Base-by-base conservation (phyloP, 768 basidiomycete species). In the Kwoniella europaea region DNA sequence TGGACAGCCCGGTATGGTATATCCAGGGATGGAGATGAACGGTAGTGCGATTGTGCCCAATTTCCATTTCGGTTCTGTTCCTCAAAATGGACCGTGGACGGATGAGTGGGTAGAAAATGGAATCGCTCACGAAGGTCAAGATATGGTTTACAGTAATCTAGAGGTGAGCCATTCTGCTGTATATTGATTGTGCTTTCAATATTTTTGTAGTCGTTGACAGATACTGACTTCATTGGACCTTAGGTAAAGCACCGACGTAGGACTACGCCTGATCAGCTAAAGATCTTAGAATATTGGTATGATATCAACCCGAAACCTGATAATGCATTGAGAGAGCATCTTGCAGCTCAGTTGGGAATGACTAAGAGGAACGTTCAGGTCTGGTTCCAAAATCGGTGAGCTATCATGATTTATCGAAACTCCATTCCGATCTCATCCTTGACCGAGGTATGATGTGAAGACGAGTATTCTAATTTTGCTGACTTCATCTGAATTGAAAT, bases 281-380 rank as follows among this genome's bases (percentile, higher is more conserved):
- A 90, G 84, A 88, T 93, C 74, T 89, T 98, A 75, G 96, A 98
- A 83, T 86, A 88, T 69, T 87, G 94, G 76, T 98, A 96, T 84
- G 89, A 88, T 77, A 86, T 88, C 75, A 93, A 94, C 84, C 92
- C 92, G 67, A 98, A 98, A 83, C 95, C 96, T 16, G 94, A 94
- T 83, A 83, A 83, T 56, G 69, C 87, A 7, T 85, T 91, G 46
- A 88, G 96, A 76, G 92, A 92, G 83, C 87, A 88, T 73, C 88
- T 98, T 64, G 91, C 94, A 0, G 85, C 87, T 10, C 87, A 93
- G 85, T 88, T 98, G 68, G 90, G 90, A 72, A 98, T 98, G 95
- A 91, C 92, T 10, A 89, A 93, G 22, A 86, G 95, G 71, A 93
- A 93, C n/a, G 92, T 98, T 2, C 95, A 98, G 88, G 95, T 96